phyloP scores from a whole-genome alignment of 345 rosid species.

The Melaleuca alternifolia region DNA sequence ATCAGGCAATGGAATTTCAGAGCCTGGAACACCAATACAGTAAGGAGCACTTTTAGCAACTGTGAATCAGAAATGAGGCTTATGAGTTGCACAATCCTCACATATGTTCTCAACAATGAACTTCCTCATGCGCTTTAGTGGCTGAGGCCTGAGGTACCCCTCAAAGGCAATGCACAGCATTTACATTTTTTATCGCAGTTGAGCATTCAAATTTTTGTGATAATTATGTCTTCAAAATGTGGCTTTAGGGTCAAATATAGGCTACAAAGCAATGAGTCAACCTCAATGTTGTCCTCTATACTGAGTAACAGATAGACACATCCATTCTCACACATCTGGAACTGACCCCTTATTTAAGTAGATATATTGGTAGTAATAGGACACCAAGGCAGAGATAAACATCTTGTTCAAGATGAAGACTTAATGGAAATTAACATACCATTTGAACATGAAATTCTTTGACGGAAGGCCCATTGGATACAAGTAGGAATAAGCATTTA shows the following conservation, averaged over 20 bases:
- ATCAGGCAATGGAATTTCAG: neutral
- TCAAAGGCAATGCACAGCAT: neutral
- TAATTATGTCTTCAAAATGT: neutral
- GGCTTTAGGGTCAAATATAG: neutral
- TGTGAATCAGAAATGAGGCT: neutral
- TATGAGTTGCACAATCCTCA: neutral
- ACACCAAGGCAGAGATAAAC: neutral
- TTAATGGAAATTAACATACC: slow-evolving; percentile 29
- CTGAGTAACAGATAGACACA: neutral
- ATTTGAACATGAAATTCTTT: slow-evolving; percentile 60
- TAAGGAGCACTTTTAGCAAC: neutral
- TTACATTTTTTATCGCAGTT: neutral
- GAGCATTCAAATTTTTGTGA: neutral
- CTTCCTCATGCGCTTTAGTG: neutral
- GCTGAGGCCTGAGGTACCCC: neutral
- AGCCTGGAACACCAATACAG: neutral
- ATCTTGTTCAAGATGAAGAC: neutral
- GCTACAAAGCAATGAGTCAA: neutral
- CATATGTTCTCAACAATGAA: neutral
- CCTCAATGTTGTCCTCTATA: neutral
- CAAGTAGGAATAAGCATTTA: slow-evolving; percentile 71
- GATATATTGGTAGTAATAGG: neutral
- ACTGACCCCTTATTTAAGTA: neutral
- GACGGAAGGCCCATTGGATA: slow-evolving; percentile 63
- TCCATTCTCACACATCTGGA: neutral